These are phyloP conservation scores for Solanum chmielewskii DNA, from an alignment of 257 asterid species.

Conservation along the genomic window DNA sequence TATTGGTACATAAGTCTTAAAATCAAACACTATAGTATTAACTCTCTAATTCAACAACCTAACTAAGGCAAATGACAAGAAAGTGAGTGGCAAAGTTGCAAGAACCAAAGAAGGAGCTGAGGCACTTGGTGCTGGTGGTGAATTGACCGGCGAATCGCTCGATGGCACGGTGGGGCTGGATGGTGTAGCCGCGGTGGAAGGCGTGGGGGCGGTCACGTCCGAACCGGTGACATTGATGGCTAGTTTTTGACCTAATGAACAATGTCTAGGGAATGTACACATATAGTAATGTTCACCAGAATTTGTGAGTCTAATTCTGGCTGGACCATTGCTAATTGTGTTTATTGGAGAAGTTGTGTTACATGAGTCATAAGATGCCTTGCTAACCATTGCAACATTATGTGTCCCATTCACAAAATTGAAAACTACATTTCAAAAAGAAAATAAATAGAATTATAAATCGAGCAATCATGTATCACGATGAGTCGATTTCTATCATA, in stretches of 20 bases:
- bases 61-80: slow-evolving; percentile 52
- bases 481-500: background rate
- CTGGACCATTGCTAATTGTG: slow-evolving; percentile 35
- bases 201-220: slow-evolving; percentile 8
- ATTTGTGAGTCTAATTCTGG: slow-evolving; percentile 38
- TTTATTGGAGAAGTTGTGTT: slow-evolving; percentile 17
- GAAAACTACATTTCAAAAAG: background rate
- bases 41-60: slow-evolving; percentile 18
- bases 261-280: slow-evolving; percentile 52
- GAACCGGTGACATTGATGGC: slow-evolving; percentile 52
- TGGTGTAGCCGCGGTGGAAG: slow-evolving; percentile 14
- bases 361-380: slow-evolving; percentile 46
- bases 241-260: slow-evolving; percentile 47
- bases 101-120: slow-evolving; percentile 37
- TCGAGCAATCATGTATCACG: background rate
- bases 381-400: slow-evolving; percentile 31
- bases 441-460: background rate
- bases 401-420: slow-evolving; percentile 23
- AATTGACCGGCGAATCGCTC: background rate
- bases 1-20: background rate
- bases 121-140: slow-evolving; percentile 19
- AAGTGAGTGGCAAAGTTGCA: slow-evolving; percentile 41
- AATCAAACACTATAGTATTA: background rate
- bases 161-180: slow-evolving; percentile 7
- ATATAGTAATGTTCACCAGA: slow-evolving; percentile 58